Evolutionary conservation across 306 rosid species (phyloP).

Genomic region (Malus sylvestris): DNA sequence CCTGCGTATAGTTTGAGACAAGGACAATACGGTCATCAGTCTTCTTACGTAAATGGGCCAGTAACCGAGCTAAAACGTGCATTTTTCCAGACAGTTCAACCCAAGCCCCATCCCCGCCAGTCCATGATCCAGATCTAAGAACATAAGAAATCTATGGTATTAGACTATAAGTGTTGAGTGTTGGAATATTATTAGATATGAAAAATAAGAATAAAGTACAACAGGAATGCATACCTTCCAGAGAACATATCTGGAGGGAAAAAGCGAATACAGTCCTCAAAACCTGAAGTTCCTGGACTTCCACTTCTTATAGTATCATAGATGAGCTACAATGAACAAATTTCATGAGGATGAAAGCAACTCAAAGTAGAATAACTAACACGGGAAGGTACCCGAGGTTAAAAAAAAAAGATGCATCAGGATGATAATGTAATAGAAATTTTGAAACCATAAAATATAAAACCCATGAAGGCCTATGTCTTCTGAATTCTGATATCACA

Average conservation of each 20-base stretch:
- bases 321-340: slow-evolving; percentile 61
- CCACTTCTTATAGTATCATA: slow-evolving; percentile 78
- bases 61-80: slow-evolving; percentile 93
- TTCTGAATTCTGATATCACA: not conserved
- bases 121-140: slow-evolving; percentile 83
- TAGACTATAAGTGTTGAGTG: not conserved
- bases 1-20: slow-evolving; percentile 98
- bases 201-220: not conserved
- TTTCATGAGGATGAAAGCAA: slow-evolving; percentile 19
- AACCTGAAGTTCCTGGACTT: slow-evolving; percentile 88
- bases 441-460: not conserved
- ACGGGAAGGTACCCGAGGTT: not conserved
- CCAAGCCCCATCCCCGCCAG: slow-evolving; percentile 92
- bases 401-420: not conserved
- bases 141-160: slow-evolving; percentile 2
- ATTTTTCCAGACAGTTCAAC: slow-evolving; percentile 94
- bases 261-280: slow-evolving; percentile 87
- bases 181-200: not conserved
- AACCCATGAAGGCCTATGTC: not conserved
- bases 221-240: slow-evolving; percentile 56
- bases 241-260: slow-evolving; percentile 90
- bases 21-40: slow-evolving; percentile 92
- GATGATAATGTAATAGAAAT: not conserved
- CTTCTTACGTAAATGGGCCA: slow-evolving; percentile 67
- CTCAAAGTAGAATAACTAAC: slow-evolving; percentile 4